Evolutionary conservation across 495 filamentous ascomycete species (phyloP).

Genomic region (Jackrogersella minutella): DNA sequence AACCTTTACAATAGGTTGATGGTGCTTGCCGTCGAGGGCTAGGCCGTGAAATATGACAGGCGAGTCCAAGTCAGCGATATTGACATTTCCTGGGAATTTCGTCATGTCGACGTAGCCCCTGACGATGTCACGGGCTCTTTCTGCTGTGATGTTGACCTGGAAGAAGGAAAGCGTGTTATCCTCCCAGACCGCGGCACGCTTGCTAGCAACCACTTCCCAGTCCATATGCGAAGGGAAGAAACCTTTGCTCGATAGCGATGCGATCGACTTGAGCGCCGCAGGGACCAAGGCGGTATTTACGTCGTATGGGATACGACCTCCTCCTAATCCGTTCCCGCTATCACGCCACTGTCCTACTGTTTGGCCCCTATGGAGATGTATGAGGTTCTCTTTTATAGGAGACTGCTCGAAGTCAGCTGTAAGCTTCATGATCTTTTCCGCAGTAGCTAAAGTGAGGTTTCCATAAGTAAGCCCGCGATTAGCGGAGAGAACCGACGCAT

Average conservation of each 20-base stretch:
- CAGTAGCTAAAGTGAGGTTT: slow-evolving; percentile 59
- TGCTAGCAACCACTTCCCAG: slow-evolving; percentile 56
- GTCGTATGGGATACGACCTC: slow-evolving; percentile 70
- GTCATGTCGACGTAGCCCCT: slow-evolving; percentile 54
- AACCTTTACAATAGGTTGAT: slow-evolving; percentile 60
- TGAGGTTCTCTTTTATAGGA: slow-evolving; percentile 59
- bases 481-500: slow-evolving; percentile 53
- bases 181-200: slow-evolving; percentile 69
- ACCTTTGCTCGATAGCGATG: slow-evolving; percentile 56
- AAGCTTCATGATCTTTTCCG: slow-evolving; percentile 65
- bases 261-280: slow-evolving; percentile 66
- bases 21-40: slow-evolving; percentile 61
- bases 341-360: slow-evolving; percentile 72
- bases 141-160: slow-evolving; percentile 54
- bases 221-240: slow-evolving; percentile 58
- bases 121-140: slow-evolving; percentile 55
- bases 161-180: slow-evolving; percentile 68
- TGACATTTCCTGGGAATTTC: slow-evolving; percentile 58
- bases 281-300: slow-evolving; percentile 71
- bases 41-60: slow-evolving; percentile 59
- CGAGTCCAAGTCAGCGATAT: slow-evolving; percentile 28
- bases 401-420: slow-evolving; percentile 59
- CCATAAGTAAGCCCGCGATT: slow-evolving; percentile 62
- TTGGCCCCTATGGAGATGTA: slow-evolving; percentile 63
- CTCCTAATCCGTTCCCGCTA: slow-evolving; percentile 66